Evolutionary conservation across 805 yeast species (phyloP), one percentile per base, ranked within the genome.

Genomic region (Ogataea philodendri): DNA sequence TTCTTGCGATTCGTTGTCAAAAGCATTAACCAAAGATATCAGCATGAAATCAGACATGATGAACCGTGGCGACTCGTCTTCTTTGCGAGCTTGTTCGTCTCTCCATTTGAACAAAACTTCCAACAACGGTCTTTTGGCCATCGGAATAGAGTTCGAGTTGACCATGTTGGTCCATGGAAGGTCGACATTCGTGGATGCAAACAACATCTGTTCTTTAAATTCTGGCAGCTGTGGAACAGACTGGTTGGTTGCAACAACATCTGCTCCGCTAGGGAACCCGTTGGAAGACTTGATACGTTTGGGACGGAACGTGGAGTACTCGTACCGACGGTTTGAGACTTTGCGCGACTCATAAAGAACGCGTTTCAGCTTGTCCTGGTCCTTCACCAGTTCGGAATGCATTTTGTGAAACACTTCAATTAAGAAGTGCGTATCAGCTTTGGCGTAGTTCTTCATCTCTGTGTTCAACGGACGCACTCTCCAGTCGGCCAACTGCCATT

Each of bases 401-500:
- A 93, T 60, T 44, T 74, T 74, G 52, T 87, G 90, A 60, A 70
- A 93, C 10, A 93, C 83, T 57, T 83, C 75, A 22, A 93, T 67
- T 33, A 93, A 62, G 52, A 88, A 93, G 60, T 93, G 98, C 0
- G 98, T 93, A 60, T 93, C 98, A 0, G 96, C 84, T 45, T 95
- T 73, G 0, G 98, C 98, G 58, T 93, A 93, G 10, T 81, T 75
- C 42, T 69, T 60, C 89, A 93, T 82, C 23, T 85, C 78, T 7
- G 66, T 58, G 1, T 85, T 73, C 33, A 93, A 63, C 0, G 98
- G 98, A 46, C 98, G 72, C 5, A 81, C 63, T 56, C 98, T 75
- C 98, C 98, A 93, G 60, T 93, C 98, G 1, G 97, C 95, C 42
- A 89, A 65, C 62, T 93, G 99, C 62, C 89, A 93, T 62, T 89